Conservation (phyloP, 345 rosid species). For the Trapa bicornis region DNA sequence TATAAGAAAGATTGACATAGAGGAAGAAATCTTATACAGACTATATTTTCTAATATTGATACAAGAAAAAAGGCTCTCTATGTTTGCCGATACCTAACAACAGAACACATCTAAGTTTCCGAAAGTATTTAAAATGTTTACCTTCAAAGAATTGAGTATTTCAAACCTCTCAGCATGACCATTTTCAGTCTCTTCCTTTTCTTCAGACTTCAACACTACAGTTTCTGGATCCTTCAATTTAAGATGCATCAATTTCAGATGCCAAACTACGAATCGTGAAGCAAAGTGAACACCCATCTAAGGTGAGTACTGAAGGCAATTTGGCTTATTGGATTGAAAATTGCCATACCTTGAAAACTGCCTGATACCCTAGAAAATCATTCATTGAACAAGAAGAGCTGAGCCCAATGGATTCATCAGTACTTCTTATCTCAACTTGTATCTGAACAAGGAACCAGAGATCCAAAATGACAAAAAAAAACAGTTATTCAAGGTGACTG, state of each 20-base stretch:
- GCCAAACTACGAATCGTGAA: neutral
- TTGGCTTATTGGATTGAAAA: neutral
- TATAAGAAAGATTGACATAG: too few species aligned
- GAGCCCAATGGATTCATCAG: slow-evolving; percentile 42
- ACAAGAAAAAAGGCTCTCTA: neutral
- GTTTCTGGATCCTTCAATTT: slow-evolving; percentile 57
- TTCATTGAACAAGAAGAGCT: slow-evolving; percentile 62
- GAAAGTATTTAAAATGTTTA: slow-evolving; percentile 8
- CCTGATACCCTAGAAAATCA: slow-evolving; percentile 70
- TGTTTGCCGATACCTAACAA: neutral
- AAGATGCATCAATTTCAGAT: neutral
- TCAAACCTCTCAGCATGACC: slow-evolving; percentile 29
- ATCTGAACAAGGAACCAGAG: slow-evolving; percentile 29
- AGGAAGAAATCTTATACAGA: neutral
- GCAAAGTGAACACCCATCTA: neutral
- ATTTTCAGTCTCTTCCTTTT: slow-evolving; percentile 20
- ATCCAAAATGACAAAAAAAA: neutral
- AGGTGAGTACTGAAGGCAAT: neutral
- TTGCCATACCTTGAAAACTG: slow-evolving; percentile 60
- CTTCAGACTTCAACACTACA: slow-evolving; percentile 36
- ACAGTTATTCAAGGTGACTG: neutral
- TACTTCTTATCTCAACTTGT: slow-evolving; percentile 59
- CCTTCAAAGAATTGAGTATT: slow-evolving; percentile 52
- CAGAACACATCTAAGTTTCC: neutral
- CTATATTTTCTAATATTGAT: too few species aligned